A percentile compares a stretch with the other conserved stretches of the same genome.
Evolutionary conservation across 257 asterid species (phyloP).

Genomic region (Paulownia fortunei): DNA sequence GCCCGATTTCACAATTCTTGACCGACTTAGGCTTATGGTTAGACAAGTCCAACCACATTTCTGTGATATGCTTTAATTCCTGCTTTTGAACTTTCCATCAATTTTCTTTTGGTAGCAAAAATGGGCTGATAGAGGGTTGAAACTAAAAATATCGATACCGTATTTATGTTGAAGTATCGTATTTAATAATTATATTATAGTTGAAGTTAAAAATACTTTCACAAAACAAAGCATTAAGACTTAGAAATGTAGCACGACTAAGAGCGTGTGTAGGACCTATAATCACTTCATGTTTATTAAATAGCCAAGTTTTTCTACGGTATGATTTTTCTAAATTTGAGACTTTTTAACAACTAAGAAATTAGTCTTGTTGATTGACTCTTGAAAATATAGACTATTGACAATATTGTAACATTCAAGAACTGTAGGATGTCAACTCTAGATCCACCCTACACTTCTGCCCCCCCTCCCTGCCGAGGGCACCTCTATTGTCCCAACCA

Average conservation of each 20-base stretch:
- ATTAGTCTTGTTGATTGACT: background rate
- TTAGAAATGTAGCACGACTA: background rate
- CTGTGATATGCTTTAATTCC: constrained; percentile 27
- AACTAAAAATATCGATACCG: no score
- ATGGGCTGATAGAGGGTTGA: constrained; percentile 1
- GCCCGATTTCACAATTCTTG: constrained; percentile 31
- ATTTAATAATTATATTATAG: no score
- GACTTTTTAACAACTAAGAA: constrained; percentile 1
- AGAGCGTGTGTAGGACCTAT: no score
- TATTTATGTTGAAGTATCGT: no score
- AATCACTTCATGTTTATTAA: background rate
- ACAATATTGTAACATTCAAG: background rate
- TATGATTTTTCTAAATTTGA: background rate
- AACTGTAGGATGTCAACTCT: background rate
- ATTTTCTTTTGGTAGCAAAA: background rate
- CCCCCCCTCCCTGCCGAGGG: no score
- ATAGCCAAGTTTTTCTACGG: background rate
- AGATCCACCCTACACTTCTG: no score
- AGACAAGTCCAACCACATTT: constrained; percentile 21
- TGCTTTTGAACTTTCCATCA: background rate
- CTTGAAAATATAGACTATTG: background rate
- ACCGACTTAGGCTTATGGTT: background rate
- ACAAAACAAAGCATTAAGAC: no score
- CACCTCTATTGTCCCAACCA: background rate
- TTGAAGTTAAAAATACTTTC: no score